Evolutionary conservation across 1,139 yeast species (phyloP), one percentile per base, ranked within the genome.

Genomic region (Candida sp.): DNA sequence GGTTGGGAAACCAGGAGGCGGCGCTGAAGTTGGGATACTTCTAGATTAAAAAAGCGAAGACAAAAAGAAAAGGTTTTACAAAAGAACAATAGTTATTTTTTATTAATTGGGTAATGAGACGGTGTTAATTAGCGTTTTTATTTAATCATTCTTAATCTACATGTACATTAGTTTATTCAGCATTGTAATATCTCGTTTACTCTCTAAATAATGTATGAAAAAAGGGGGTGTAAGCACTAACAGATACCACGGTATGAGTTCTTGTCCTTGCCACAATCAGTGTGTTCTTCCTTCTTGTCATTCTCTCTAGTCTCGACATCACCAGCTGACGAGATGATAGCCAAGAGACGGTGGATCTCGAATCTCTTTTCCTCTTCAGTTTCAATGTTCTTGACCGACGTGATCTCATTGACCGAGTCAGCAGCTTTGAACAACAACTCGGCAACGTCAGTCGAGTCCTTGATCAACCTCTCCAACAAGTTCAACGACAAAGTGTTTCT

Each of bases 401-500:
- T 52, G 25, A 66, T 53, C 3, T 51, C 57, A 42, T 68, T 58
- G 35, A 73, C 75, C 7, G 65, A 59, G 30, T 65, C 66, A 52
- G 71, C 65, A 11, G 78, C 60, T 37, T 64, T 63, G 52, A 83
- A 72, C 60, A 90, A 76, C 48, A 83, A 73, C 62, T 86, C 84
- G 28, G 83, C 73, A 41, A 82, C 78, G 42, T 73, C 75, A 50
- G 85, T 78, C 49, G 87, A 79, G 63, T 88, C 96, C 54, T 73
- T 75, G 80, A 90, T 79, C 61, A 91, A 76, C 64, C 85, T 83
- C 60, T 88, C 91, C 49, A 92, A 76, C 61, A 92, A 73, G 65
- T 88, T 92, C 58, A 88, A 76, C 33, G 89, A 79, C 65, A 92
- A 72, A 46, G 88, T 85, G 59, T 81, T 82, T 62, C 96, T 83